Evolutionary conservation across 1,284 basidiomycete species (phyloP).

Genomic region (Ustilago trichophora): DNA sequence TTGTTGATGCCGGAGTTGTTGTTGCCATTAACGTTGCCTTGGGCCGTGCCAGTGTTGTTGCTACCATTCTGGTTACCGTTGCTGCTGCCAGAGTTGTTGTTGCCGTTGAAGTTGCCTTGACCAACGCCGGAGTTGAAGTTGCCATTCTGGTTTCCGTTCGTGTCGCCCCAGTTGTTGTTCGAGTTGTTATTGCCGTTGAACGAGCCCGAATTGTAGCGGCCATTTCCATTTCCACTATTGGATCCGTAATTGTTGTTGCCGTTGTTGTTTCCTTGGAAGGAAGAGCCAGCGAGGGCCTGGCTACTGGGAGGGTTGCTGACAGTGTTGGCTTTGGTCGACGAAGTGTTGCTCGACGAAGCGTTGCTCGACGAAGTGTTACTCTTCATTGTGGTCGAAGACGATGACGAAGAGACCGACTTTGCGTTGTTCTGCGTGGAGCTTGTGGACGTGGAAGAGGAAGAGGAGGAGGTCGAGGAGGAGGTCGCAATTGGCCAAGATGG

Average conservation of each 20-base stretch:
- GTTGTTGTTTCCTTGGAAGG: constrained; percentile 2
- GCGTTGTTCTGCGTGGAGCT: too few species aligned
- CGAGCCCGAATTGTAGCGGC: constrained; percentile 1
- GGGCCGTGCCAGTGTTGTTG: neutral
- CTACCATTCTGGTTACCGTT: constrained; percentile 12
- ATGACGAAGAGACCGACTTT: neutral
- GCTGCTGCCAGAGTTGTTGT: constrained; percentile 1
- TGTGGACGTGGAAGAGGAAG: neutral
- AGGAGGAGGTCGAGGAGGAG: neutral
- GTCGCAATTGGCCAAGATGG: constrained; percentile 2
- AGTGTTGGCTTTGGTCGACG: neutral
- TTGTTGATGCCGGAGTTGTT: constrained; percentile 3
- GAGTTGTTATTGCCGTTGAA: constrained; percentile 11
- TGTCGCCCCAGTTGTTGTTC: constrained; percentile 5
- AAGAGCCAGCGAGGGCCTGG: too few species aligned
- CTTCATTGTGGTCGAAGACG: neutral
- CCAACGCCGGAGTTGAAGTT: constrained; percentile 10
- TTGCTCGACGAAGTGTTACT: neutral
- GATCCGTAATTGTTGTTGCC: constrained; percentile 8
- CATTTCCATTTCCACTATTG: neutral
- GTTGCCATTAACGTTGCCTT: constrained; percentile 8
- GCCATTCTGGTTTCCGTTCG: constrained; percentile 11
- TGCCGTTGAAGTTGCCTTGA: constrained; percentile 10
- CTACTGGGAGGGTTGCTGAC: too few species aligned
- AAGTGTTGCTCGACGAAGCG: neutral